Conservation (phyloP, 495 filamentous ascomycete species). For the Aspergillus nidulans region DNA sequence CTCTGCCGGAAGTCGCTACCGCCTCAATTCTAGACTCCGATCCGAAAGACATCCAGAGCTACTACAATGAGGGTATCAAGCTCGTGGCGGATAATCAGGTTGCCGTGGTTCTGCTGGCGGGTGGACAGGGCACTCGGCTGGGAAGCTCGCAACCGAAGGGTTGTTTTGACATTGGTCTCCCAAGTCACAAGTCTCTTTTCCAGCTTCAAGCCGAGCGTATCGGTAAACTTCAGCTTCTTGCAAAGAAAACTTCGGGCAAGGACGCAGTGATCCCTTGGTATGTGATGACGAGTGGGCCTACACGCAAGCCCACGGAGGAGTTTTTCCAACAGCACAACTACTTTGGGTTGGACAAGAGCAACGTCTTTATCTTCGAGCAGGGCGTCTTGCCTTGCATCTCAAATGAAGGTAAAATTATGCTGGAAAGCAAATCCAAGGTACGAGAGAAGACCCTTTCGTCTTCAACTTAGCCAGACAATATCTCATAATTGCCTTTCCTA, state of each 20-base stretch:
- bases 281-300: conserved; percentile 99
- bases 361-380: conserved; percentile 94
- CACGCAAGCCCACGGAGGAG: conserved; percentile 80
- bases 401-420: conserved; percentile 94
- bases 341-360: conserved; percentile 81
- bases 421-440: conserved; percentile 85
- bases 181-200: conserved; percentile 90
- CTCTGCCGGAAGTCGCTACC: conserved; percentile 80
- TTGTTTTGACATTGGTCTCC: conserved; percentile 90
- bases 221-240: conserved; percentile 75
- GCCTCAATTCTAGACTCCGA: conserved; percentile 92
- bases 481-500: conserved; percentile 18
- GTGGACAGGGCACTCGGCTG: conserved; percentile 90
- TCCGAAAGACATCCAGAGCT: conserved; percentile 69
- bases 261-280: conserved; percentile 90
- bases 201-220: conserved; percentile 97
- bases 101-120: conserved; percentile 93
- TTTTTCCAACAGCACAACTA: conserved; percentile 88
- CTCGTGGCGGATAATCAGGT: conserved; percentile 86
- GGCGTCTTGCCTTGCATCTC: conserved; percentile 95
- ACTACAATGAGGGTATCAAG: conserved; percentile 81
- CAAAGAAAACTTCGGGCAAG: conserved; percentile 61
- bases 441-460: conserved; percentile 1
- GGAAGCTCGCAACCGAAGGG: conserved; percentile 96
- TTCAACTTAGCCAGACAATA: neutral